Percentiles rank a stretch among this genome's conserved stretches.
These are phyloP conservation scores for Drechmeria coniospora DNA, from an alignment of 2,329 filamentous ascomycete species.

Conservation along the genomic window DNA sequence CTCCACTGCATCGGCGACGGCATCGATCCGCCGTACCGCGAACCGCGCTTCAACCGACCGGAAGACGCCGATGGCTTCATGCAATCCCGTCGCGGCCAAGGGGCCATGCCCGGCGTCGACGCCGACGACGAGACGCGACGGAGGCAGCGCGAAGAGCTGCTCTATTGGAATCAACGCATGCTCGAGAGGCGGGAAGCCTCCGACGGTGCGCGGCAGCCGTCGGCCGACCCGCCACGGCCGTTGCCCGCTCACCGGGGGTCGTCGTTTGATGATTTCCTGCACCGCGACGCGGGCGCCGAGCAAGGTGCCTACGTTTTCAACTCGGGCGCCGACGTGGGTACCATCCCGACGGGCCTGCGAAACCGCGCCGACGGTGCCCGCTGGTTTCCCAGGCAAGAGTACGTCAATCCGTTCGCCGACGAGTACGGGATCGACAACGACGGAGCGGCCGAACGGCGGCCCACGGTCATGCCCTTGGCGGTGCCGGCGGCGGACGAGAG, in stretches of 20 bases:
- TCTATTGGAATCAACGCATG: constrained; percentile 48
- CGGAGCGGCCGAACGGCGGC: constrained; percentile 25
- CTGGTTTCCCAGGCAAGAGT: constrained; percentile 28
- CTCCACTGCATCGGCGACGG: constrained; percentile 43
- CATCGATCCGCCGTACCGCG: constrained; percentile 30
- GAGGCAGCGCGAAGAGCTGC: constrained; percentile 46
- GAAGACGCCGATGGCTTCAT: constrained; percentile 52
- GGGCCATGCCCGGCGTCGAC: constrained; percentile 34
- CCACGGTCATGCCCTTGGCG: constrained; percentile 25
- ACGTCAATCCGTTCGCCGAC: constrained; percentile 45
- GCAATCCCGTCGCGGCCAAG: constrained; percentile 28
- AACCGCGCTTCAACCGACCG: constrained; percentile 48
- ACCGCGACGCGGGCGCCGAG: constrained; percentile 33
- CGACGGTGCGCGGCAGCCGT: too few species aligned
- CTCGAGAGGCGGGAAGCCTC: constrained; percentile 34
- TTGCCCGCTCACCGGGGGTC: constrained; percentile 13
- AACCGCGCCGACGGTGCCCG: constrained; percentile 30
- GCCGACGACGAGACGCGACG: constrained; percentile 46
- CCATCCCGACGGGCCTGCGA: constrained; percentile 29
- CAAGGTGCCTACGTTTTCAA: constrained; percentile 43
- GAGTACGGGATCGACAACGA: constrained; percentile 36
- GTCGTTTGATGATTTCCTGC: constrained; percentile 45
- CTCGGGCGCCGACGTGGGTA: constrained; percentile 31
- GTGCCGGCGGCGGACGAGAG: constrained; percentile 27
- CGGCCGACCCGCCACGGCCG: too few species aligned